Evolutionary conservation across 176 grass and related monocot species (phyloP).

Genomic region (Saccharum officinarum): DNA sequence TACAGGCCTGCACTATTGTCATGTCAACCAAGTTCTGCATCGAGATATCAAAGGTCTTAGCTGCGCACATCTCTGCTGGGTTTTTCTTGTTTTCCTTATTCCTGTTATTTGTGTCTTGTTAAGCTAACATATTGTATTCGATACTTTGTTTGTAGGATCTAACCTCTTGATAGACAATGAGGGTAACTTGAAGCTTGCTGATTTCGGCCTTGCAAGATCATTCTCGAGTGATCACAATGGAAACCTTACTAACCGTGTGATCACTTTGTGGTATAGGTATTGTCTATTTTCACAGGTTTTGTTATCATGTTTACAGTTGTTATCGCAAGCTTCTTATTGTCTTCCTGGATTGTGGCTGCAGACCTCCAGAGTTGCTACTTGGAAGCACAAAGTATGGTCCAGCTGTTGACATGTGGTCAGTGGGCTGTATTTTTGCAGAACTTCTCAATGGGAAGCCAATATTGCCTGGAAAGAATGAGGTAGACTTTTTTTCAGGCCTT

Average conservation of each 20-base stretch:
- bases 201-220: constrained; percentile 94
- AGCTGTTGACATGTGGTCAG: constrained; percentile 96
- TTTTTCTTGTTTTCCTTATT: not conserved
- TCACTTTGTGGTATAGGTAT: constrained; percentile 98
- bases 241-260: constrained; percentile 91
- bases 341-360: constrained; percentile 27
- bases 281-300: not conserved
- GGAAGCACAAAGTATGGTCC: constrained; percentile 93
- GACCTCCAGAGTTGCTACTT: constrained; percentile 87
- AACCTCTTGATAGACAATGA: constrained; percentile 98
- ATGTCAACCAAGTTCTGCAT: constrained; percentile 94
- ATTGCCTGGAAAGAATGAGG: constrained; percentile 96
- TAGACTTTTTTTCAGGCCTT: constrained; percentile 9
- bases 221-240: constrained; percentile 88
- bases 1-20: constrained; percentile 93
- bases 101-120: not conserved
- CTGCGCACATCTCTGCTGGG: not conserved
- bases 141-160: constrained; percentile 51
- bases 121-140: constrained; percentile 8
- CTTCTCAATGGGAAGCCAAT: constrained; percentile 93
- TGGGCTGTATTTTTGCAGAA: constrained; percentile 97
- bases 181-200: constrained; percentile 94
- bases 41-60: constrained; percentile 89
- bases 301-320: not conserved
- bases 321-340: not conserved